A percentile compares a stretch with the other conserved stretches of the same genome.
phyloP scores from a whole-genome alignment of 768 basidiomycete species.

The Agaricus subrufescens region DNA sequence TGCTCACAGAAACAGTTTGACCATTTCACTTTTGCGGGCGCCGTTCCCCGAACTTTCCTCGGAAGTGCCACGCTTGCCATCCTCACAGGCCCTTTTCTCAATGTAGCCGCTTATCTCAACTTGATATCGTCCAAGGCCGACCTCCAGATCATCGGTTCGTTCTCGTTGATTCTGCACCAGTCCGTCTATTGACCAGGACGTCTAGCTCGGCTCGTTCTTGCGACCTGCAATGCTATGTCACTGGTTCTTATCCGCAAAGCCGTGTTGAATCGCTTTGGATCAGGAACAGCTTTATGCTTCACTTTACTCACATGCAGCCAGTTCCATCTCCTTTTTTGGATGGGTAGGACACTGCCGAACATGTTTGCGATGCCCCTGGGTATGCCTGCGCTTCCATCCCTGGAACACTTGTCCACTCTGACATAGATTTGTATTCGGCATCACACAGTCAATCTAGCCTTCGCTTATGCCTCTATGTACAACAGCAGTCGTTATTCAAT shows the following conservation, averaged over 20 bases:
- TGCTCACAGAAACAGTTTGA: slow-evolving; percentile 60
- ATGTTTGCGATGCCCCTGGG: slow-evolving; percentile 85
- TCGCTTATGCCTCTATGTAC: slow-evolving; percentile 6
- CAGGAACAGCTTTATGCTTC: slow-evolving; percentile 51
- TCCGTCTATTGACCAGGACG: background rate
- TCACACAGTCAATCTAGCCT: slow-evolving; percentile 1
- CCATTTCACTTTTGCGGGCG: slow-evolving; percentile 83
- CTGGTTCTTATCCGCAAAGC: slow-evolving; percentile 63
- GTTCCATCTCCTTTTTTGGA: slow-evolving; percentile 93
- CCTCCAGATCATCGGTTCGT: slow-evolving; percentile 65
- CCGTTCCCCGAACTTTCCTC: slow-evolving; percentile 83
- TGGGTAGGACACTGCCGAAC: slow-evolving; percentile 90
- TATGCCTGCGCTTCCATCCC: slow-evolving; percentile 23
- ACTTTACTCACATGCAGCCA: slow-evolving; percentile 71
- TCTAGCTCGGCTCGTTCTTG: slow-evolving; percentile 74
- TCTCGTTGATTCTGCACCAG: background rate
- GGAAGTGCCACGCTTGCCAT: slow-evolving; percentile 70
- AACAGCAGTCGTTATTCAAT: slow-evolving; percentile 30
- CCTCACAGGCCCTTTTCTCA: slow-evolving; percentile 45
- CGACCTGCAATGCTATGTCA: slow-evolving; percentile 55
- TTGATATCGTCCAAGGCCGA: slow-evolving; percentile 53
- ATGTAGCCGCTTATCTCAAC: slow-evolving; percentile 35
- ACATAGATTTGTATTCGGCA: background rate
- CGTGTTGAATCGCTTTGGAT: slow-evolving; percentile 61
- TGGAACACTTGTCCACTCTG: background rate